phyloP scores from a whole-genome alignment of 2,329 filamentous ascomycete species.

The Colletotrichum sp. region DNA sequence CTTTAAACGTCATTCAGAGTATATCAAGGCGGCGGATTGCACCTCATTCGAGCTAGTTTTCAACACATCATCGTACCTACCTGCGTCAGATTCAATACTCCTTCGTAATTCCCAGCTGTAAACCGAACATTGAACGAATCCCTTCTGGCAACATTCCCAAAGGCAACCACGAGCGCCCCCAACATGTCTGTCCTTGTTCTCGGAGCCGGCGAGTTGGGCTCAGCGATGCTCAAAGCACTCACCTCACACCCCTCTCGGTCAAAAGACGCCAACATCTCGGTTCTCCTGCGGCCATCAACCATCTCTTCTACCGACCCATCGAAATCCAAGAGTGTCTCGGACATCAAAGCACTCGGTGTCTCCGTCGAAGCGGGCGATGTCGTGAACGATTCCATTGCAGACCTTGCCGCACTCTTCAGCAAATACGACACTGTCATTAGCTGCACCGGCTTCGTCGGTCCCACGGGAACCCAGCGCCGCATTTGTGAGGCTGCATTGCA shows the following conservation, averaged over 20 bases:
- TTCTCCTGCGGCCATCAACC: constrained; percentile 58
- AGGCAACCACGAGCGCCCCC: accelerated
- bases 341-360: constrained; percentile 42
- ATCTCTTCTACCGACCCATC: constrained; percentile 42
- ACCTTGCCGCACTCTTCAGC: constrained; percentile 47
- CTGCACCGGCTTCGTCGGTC: constrained; percentile 65
- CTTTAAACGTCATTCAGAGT: background rate
- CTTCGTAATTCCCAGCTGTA: background rate
- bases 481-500: constrained; percentile 59
- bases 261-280: constrained; percentile 44
- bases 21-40: background rate
- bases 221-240: constrained; percentile 58
- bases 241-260: constrained; percentile 45
- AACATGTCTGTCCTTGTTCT: constrained; percentile 58
- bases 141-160: accelerated
- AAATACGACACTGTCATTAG: constrained; percentile 61
- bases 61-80: background rate
- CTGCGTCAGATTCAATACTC: accelerated
- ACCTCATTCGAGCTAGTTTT: accelerated
- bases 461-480: constrained; percentile 61
- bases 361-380: constrained; percentile 50
- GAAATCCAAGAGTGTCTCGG: constrained; percentile 38
- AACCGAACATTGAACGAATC: accelerated
- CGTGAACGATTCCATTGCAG: constrained; percentile 35
- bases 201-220: constrained; percentile 71